Evolutionary conservation across 192 early-diverging fungal species (phyloP), one percentile per base, ranked within the genome.

Genomic region (Rhizophagus prolifer): DNA sequence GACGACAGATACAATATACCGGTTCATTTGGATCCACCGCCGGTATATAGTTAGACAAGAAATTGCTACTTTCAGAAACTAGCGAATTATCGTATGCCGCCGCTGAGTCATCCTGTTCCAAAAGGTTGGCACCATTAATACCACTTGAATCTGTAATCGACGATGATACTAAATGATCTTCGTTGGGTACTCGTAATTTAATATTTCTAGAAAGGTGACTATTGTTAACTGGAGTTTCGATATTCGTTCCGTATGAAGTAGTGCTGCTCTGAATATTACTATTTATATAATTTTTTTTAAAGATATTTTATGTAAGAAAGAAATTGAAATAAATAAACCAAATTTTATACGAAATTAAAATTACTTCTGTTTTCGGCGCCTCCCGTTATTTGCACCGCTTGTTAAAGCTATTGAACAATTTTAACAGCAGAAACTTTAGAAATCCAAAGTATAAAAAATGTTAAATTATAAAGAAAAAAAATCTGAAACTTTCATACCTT

Each of bases 11-110:
- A 31, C 75, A 76, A 58, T 76, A 76, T 41, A 50, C n/a, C 3
- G 75, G 75, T 23, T 76, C 75, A 9, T 70, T 70, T 21, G 68
- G 68, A 50, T 70, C 68, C 44, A 70, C 23, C 13, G 67, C 4
- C 25, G 41, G 68, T 47, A 70, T 34, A 6, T 47, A 70, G 23
- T 34, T 34, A 25, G 68, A 70, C 26, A 44, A 28, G 19, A 44
- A 68, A 23, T 38, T 41, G 38, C 25, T 44, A 21, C 21, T 16
- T 21, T 38, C 66, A 44, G 38, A 1, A n/a, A 70, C 44, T 47
- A 47, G 26, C 4, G 68, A 2, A 50, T 44, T 28, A 47, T 70
- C 68, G 54, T 70, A 47, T 31, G 68, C 5, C 8, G 14, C 34
- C 3, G 65, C 21, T 6, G 50, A 54, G 19, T 54, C 50, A 16